These are phyloP conservation scores for Aspergillus vadensis DNA, from an alignment of 2,329 filamentous ascomycete genomes.

Conservation along the genomic window DNA sequence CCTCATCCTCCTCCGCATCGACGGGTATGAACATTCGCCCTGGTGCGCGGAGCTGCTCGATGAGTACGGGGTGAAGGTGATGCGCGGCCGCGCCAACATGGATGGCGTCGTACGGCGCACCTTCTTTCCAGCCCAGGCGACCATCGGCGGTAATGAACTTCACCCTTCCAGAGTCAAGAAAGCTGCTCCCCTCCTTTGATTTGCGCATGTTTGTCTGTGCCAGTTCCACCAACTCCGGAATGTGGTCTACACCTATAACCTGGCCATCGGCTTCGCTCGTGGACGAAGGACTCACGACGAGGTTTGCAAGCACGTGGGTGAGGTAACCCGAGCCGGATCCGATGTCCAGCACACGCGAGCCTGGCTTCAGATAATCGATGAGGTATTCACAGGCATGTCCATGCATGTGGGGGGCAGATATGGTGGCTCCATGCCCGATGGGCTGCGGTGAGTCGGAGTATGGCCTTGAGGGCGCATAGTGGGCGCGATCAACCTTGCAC, in stretches of 20 bases:
- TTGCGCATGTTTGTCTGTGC: slow-evolving; percentile 68
- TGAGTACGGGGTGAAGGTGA: slow-evolving; percentile 69
- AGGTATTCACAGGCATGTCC: slow-evolving; percentile 65
- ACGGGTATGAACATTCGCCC: slow-evolving; percentile 73
- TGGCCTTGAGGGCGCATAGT: slow-evolving; percentile 72
- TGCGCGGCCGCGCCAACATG: slow-evolving; percentile 88
- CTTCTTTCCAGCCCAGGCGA: slow-evolving; percentile 63
- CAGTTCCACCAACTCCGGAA: slow-evolving; percentile 63
- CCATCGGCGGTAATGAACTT: slow-evolving; percentile 76
- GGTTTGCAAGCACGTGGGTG: slow-evolving; percentile 81
- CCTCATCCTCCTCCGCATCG: slow-evolving; percentile 46
- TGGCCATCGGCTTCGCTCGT: slow-evolving; percentile 40
- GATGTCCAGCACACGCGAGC: slow-evolving; percentile 67
- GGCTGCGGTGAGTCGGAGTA: slow-evolving; percentile 74
- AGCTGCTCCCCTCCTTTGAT: slow-evolving; percentile 56
- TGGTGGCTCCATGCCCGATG: slow-evolving; percentile 69
- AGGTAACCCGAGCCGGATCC: slow-evolving; percentile 80
- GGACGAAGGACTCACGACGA: slow-evolving; percentile 52
- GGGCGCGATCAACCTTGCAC: slow-evolving; percentile 76
- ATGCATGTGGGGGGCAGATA: slow-evolving; percentile 75
- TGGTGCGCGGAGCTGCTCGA: slow-evolving; percentile 76
- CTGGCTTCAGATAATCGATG: slow-evolving; percentile 57
- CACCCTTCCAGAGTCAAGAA: slow-evolving; percentile 67
- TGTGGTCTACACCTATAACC: slow-evolving; percentile 76
- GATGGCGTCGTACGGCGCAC: slow-evolving; percentile 80